Base-by-base conservation (phyloP, 2,329 filamentous ascomycete genomes). In the Stachybotrys chartarum region DNA sequence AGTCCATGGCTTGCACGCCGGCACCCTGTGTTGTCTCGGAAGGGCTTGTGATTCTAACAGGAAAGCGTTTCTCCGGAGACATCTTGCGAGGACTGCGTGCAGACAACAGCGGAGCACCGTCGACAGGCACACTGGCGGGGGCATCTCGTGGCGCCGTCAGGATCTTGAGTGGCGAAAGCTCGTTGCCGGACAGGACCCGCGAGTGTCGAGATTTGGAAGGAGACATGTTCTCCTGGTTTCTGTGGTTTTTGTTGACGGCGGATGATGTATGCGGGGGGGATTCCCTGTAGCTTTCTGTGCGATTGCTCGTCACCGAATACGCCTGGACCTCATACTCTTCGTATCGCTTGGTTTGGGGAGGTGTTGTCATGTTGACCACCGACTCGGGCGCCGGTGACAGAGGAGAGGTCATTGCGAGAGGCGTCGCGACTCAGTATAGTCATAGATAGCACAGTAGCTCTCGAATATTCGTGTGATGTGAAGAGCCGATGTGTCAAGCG, bases 111-210 rank as follows among this genome's bases (percentile, higher is more conserved):
- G 66, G 50, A 61, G 66, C 49, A 61, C 56, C 56, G 55, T 64
- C 53, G 44, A 56, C 55, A 57, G 59, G 50, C 46, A 60, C 63
- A 44, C 59, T 57, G 50, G 60, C 62, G 18, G 57, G 59, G n/a
- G 59, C 58, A n/a, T 58, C 60, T 56, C 59, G 62, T 57, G 69
- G 67, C 45, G 70, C 70, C 35, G 73, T 65, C 42, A 84, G 71
- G 51, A 84, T 81, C 70, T 81, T 82, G 42, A 84, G 72, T 45
- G 81, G 81, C 52, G 81, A 82, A 35, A 83, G 75, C 61, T 81
- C 80, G 56, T 70, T 76, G 55, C 81, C 81, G 39, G 81, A 82
- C 54, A 83, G 70, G 60, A 84, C 77, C 58, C 81, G 77, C 24
- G 80, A 82, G 57, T 79, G 75, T 51, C 78, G 76, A 59, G 70